Base-by-base conservation (phyloP, 2,329 filamentous ascomycete species). In the Alternaria alternata region DNA sequence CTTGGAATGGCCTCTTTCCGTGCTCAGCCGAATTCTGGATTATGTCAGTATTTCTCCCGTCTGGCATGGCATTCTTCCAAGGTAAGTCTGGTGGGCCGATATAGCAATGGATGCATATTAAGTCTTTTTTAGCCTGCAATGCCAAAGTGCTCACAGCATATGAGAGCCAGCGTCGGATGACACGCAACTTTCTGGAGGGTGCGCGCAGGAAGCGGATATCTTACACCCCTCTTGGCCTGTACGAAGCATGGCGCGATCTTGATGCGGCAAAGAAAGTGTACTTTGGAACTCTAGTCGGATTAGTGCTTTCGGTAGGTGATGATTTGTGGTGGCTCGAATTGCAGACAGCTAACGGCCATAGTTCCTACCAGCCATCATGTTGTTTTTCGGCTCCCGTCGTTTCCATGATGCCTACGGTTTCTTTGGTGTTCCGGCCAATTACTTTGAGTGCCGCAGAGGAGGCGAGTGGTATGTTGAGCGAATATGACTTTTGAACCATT, bases 321-420 rank as follows among this genome's bases (percentile, higher is more conserved):
- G 20, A n/a, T 22, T 14, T 14, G 5, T 49, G 22, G 16, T 26
- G 9, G 3, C 20, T n/a, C 22, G 12, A 36, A 7, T 8, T 42
- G 16, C 11, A 6, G 11, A 46, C 43, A 18, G 46, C 70, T 75
- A 47, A 77, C 22, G 51, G 46, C 6, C 5, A 16, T 65, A 90
- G 88, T 74, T 90, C 3, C 67, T 86, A 54, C 79, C 89, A 11
- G 86, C 87, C 0, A 64, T 88, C 36, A 72, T 88, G 52, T 85
- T 89, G 75, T 91, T 84, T 75, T 80, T 88, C 66, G 81, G 88
- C 34, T 91, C 89, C 1, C 85, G 84, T 52, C 89, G 89, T 62
- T 91, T 90, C 67, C 89, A 91, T 70, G 72, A 63, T 1, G 59
- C 78, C 12, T 83, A 82, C 5, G 90, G 87, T 47, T 85, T 87